A percentile compares a stretch with the other conserved stretches of the same genome.
Evolutionary conservation across 2,329 filamentous ascomycete species (phyloP).

Genomic region (Diaporthe citri): DNA sequence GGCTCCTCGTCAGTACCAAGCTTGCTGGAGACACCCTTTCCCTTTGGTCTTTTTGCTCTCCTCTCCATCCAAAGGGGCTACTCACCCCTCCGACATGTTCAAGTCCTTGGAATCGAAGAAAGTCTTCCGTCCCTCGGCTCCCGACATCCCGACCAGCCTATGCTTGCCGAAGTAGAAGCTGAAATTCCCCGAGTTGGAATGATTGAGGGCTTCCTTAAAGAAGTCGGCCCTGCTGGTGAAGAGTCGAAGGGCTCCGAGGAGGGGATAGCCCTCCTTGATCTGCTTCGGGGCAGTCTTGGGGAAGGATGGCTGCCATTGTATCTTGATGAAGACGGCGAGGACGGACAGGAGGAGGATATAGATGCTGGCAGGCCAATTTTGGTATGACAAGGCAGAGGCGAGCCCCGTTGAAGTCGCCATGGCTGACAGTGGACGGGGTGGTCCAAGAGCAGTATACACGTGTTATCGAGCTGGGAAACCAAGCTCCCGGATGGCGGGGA

Average conservation of each 20-base stretch:
- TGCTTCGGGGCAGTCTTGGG: slow-evolving; percentile 46
- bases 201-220: slow-evolving; percentile 48
- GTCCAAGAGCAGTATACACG: background rate
- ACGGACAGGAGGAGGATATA: slow-evolving; percentile 44
- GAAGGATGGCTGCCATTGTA: slow-evolving; percentile 44
- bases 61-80: background rate
- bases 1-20: background rate
- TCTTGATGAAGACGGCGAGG: slow-evolving; percentile 39
- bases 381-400: background rate
- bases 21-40: too few species aligned
- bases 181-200: slow-evolving; percentile 58
- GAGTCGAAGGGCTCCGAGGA: slow-evolving; percentile 55
- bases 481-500: too few species aligned
- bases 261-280: slow-evolving; percentile 40
- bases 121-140: slow-evolving; percentile 55
- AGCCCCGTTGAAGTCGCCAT: slow-evolving; percentile 8
- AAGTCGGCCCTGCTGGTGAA: slow-evolving; percentile 60
- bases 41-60: background rate
- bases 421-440: background rate
- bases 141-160: slow-evolving; percentile 58
- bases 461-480: background rate
- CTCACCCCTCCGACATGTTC: slow-evolving; percentile 57
- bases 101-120: slow-evolving; percentile 62
- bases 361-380: slow-evolving; percentile 43
- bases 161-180: slow-evolving; percentile 62